Evolutionary conservation across 306 rosid genomes (phyloP), one percentile per base, ranked within the genome.

Genomic region (Senna tora): DNA sequence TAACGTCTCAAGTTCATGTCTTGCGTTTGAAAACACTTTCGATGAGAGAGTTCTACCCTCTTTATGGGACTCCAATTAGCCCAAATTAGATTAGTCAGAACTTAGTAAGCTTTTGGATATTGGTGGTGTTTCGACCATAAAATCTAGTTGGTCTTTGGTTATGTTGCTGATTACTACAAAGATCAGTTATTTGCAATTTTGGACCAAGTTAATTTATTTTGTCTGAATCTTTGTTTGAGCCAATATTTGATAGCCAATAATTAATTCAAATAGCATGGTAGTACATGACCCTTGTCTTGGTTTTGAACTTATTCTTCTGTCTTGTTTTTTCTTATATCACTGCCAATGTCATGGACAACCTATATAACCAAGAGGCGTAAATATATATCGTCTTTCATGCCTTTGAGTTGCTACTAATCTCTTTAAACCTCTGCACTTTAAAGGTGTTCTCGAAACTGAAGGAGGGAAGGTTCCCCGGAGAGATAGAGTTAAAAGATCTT

Each of bases 401-500:
- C 67, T 61, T 59, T 67, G 77, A 62, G 33, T 49, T 75, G 14
- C 42, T 72, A 43, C 13, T 80, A 50, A 65, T 47, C 12, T 34
- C n/a, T 79, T 84, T 7, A n/a, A 77, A 68, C 53, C 17, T 61
- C 5, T 51, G 20, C 64, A 17, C 21, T 16, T 81, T 81, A 68
- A 78, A 93, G 98, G 88, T 93, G 56, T 93, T 84, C 87, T 93
- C 96, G 4, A 93, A 90, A 80, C 82, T 87, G 54, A 84, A 79
- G 55, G 93, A 81, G 52, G 85, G 88, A 39, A 85, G 97, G 81
- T 93, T 93, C 79, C 96, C 98, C 0, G 81, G 88, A n/a, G 92
- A 82, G 80, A 78, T 87, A 56, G 97, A 90, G 79, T 69, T 93
- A 66, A 90, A 77, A 80, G 86, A 87, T 64, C 70, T 76, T 45